Percentiles rank a stretch among this genome's conserved stretches.
phyloP scores from a whole-genome alignment of 164 flowering plant species.

The Umbellularia californica region DNA sequence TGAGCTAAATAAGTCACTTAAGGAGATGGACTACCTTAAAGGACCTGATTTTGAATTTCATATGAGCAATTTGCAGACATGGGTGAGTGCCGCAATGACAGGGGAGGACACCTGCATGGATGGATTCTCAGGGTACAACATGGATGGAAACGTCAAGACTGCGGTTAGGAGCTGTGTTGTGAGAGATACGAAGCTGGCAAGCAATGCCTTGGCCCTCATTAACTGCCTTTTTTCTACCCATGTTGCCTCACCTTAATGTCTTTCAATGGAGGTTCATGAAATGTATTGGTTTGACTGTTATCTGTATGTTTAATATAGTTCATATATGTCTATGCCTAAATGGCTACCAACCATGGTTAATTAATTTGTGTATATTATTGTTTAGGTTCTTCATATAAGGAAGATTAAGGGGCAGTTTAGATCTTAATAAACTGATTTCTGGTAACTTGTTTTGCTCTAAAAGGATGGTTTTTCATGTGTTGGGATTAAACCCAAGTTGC shows the following conservation, averaged over 20 bases:
- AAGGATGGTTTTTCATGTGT: too few relatives aligned
- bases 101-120: constrained; percentile 59
- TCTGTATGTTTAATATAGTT: not conserved
- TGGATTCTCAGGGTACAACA: constrained; percentile 29
- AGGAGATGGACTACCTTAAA: constrained; percentile 34
- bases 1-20: constrained; percentile 37
- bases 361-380: not conserved
- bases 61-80: constrained; percentile 47
- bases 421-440: too few relatives aligned
- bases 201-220: constrained; percentile 54
- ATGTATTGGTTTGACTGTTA: not conserved
- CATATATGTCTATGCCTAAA: not conserved
- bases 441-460: too few relatives aligned
- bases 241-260: not conserved
- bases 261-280: not conserved
- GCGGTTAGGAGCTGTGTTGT: constrained; percentile 24
- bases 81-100: constrained; percentile 66
- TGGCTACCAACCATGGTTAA: not conserved
- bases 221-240: constrained; percentile 13
- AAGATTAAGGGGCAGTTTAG: too few relatives aligned
- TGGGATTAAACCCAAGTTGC: too few relatives aligned
- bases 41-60: constrained; percentile 30
- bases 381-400: too few relatives aligned
- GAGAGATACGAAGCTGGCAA: constrained; percentile 34
- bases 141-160: constrained; percentile 22